Evolutionary conservation across 805 yeast genomes (phyloP).

Genomic region (Metschnikowia arizonensis): DNA sequence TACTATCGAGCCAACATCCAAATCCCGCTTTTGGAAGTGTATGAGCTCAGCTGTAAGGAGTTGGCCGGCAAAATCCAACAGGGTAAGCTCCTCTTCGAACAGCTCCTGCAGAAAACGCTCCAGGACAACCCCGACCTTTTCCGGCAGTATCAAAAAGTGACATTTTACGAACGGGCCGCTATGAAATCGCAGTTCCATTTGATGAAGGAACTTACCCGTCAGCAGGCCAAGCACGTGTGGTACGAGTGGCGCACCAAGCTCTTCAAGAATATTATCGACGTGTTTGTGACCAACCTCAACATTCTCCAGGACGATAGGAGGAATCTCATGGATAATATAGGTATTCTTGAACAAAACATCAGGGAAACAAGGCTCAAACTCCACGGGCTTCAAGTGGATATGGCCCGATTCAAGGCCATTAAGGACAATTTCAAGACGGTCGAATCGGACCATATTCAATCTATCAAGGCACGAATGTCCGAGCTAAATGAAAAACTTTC

Average conservation of each 20-base stretch:
- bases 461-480: conserved; percentile 13
- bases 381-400: conserved; percentile 15
- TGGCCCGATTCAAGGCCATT: conserved; percentile 18
- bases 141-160: conserved; percentile 43
- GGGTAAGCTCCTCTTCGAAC: conserved; percentile 45
- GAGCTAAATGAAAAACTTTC: conserved; percentile 17
- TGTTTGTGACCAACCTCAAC: conserved; percentile 22
- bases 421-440: conserved; percentile 14
- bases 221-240: conserved; percentile 56
- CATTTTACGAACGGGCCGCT: conserved; percentile 32
- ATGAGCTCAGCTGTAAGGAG: conserved; percentile 53
- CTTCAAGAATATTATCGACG: conserved; percentile 40
- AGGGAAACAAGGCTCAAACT: conserved; percentile 10
- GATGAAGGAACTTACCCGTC: conserved; percentile 48
- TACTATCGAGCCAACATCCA: conserved; percentile 37
- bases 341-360: conserved; percentile 11
- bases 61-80: conserved; percentile 47
- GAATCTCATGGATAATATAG: conserved; percentile 14
- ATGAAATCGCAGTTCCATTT: conserved; percentile 48
- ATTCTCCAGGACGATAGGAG: conserved; percentile 21
- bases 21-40: conserved; percentile 44
- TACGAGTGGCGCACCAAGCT: conserved; percentile 58
- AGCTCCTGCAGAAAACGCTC: conserved; percentile 43
- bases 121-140: conserved; percentile 49
- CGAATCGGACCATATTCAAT: conserved; percentile 15